Evolutionary conservation across 257 asterid genomes (phyloP), one percentile per base, ranked within the genome.

Genomic region (Salvia miltiorrhiza): DNA sequence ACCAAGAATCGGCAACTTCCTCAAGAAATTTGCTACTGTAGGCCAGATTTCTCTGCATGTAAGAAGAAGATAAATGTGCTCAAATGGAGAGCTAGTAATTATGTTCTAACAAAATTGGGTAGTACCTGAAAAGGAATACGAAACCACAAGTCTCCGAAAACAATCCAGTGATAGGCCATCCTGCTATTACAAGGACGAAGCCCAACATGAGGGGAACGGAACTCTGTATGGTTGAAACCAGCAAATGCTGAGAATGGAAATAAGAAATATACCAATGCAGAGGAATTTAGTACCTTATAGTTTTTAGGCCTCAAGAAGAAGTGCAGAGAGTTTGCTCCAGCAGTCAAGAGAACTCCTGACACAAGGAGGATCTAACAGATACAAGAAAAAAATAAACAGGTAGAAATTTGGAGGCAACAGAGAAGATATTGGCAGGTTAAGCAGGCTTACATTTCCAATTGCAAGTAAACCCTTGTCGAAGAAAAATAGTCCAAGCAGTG

Each of bases 141-240:
- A 85, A 82, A 40, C 95, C 88, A 76, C 73, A 84, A 28, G 87
- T 80, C 80, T 85, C 92, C 62, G 82, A 73, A 32, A 88, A 73
- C 90, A 88, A 75, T 65, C 95, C 92, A 5, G 84, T 12, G 55
- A 84, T 65, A 45, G 88, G 86, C 88, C 95, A 86, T 69, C 90
- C 95, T 43, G 76, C 67, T 71, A 85, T 69, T 35, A 88, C 88
- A 30, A 88, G 67, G 73, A 88, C 76, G 69, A 88, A 88, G 17
- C 95, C 92, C 63, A 49, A 59, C 3, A 78, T 86, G 28, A 86
- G 83, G 32, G 86, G 71, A 23, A 73, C 56, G 7, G 87, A 78
- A 53, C 87, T 87, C 95, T 88, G 66, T 49, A 47, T 49, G 67
- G 70, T 26, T 58, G 63, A 14, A 24, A 37, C 35, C 14, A 24